These are phyloP conservation scores for Mentha longifolia DNA, from an alignment of 257 asterid genomes.

Conservation along the genomic window DNA sequence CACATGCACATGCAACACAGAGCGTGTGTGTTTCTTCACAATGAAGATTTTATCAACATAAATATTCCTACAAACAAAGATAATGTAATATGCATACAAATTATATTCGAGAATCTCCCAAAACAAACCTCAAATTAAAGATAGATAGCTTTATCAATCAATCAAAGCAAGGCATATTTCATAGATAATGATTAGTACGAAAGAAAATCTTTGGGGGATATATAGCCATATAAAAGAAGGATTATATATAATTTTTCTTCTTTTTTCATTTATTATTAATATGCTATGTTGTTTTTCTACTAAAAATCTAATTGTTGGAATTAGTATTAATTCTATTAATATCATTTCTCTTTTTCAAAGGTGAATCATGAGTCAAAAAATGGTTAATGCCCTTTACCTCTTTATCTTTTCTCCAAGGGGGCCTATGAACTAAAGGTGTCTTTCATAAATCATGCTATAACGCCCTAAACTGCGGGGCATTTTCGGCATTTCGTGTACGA, in stretches of 20 bases:
- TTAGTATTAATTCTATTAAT: not conserved
- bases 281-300: conserved; percentile 3
- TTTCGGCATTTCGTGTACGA: conserved; percentile 13
- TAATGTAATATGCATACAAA: conserved; percentile 29
- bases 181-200: conserved; percentile 49
- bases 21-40: conserved; percentile 26
- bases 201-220: conserved; percentile 40
- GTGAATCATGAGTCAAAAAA: conserved; percentile 63
- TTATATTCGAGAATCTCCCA: conserved; percentile 51
- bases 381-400: conserved; percentile 48
- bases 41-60: conserved; percentile 47
- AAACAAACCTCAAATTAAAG: conserved; percentile 35
- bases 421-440: conserved; percentile 54
- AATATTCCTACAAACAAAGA: conserved; percentile 41
- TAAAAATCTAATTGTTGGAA: not conserved
- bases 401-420: conserved; percentile 51
- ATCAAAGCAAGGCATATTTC: conserved; percentile 41
- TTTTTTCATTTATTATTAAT: conserved; percentile 23
- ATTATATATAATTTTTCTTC: no score
- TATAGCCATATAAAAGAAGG: conserved; percentile 31
- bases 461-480: conserved; percentile 16
- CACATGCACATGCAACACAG: not conserved
- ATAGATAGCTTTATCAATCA: conserved; percentile 41
- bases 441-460: conserved; percentile 40
- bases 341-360: conserved; percentile 47